Evolutionary conservation across 140 eudicot species (phyloP).

Genomic region (Ambrosia hybrid): DNA sequence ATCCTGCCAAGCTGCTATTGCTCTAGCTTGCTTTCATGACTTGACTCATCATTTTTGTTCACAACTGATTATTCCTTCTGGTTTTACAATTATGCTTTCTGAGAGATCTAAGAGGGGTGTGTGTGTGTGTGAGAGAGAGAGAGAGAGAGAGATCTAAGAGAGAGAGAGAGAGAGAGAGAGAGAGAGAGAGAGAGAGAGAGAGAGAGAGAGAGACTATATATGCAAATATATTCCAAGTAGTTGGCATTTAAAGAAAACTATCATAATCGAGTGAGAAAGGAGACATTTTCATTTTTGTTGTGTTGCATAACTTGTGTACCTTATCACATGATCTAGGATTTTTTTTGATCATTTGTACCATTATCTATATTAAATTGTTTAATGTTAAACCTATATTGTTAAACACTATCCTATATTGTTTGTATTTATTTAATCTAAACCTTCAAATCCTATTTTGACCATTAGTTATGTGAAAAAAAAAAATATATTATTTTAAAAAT

Average conservation of each 20-base stretch:
- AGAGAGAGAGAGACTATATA: slow-evolving; percentile 11
- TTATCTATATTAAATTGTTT: not conserved
- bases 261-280: not conserved
- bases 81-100: slow-evolving; percentile 6
- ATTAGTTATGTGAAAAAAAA: too few species aligned
- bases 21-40: slow-evolving; percentile 12
- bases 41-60: slow-evolving; percentile 21
- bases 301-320: slow-evolving; percentile 15
- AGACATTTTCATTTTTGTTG: slow-evolving; percentile 12
- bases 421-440: not conserved
- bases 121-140: too few species aligned
- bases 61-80: not conserved
- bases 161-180: not conserved
- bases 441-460: not conserved
- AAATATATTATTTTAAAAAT: too few species aligned
- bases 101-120: slow-evolving; percentile 5
- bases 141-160: not conserved
- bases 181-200: slow-evolving; percentile 3
- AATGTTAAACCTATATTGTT: too few species aligned
- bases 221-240: slow-evolving; percentile 12
- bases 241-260: slow-evolving; percentile 18
- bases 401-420: too few species aligned
- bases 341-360: not conserved
- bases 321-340: not conserved
- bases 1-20: slow-evolving; percentile 22